Conservation (phyloP, 2,329 filamentous ascomycete species). For the Sphaerulina populicola region DNA sequence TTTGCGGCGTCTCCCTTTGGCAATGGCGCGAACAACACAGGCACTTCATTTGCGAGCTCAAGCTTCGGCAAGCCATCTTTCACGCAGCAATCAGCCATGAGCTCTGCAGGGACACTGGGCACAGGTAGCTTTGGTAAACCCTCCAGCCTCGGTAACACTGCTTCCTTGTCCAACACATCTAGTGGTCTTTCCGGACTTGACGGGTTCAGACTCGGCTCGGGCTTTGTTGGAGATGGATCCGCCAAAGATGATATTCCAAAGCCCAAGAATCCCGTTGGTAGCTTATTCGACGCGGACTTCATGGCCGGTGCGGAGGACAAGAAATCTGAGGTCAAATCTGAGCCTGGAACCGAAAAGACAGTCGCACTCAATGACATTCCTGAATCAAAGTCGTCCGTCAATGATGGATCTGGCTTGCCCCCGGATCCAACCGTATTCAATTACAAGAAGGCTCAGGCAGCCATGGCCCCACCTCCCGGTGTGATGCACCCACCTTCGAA, state of each 20-base stretch:
- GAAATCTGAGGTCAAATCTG: slow-evolving; percentile 32
- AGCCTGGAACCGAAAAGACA: slow-evolving; percentile 30
- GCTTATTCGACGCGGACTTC: slow-evolving; percentile 27
- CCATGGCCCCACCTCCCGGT: slow-evolving; percentile 39
- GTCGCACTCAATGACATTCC: slow-evolving; percentile 20
- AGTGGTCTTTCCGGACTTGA: slow-evolving; percentile 29
- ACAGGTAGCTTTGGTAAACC: slow-evolving; percentile 31
- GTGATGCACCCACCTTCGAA: slow-evolving; percentile 27
- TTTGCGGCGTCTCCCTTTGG: slow-evolving; percentile 7
- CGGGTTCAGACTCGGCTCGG: slow-evolving; percentile 60
- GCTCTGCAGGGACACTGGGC: slow-evolving; percentile 37
- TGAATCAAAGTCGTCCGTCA: slow-evolving; percentile 31
- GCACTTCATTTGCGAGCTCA: slow-evolving; percentile 14
- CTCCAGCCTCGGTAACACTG: slow-evolving; percentile 22
- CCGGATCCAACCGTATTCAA: slow-evolving; percentile 32
- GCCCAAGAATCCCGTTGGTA: slow-evolving; percentile 30
- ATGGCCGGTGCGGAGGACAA: slow-evolving; percentile 31
- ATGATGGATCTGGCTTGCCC: slow-evolving; percentile 35
- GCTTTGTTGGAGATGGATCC: slow-evolving; percentile 57
- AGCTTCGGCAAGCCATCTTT: slow-evolving; percentile 15
- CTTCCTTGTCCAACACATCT: slow-evolving; percentile 26
- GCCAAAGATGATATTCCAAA: slow-evolving; percentile 53
- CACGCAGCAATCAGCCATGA: slow-evolving; percentile 26
- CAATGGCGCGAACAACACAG: slow-evolving; percentile 4
- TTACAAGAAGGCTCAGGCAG: slow-evolving; percentile 32